These are phyloP conservation scores for Penicillium angulare DNA, from an alignment of 495 filamentous ascomycete species.

Conservation along the genomic window DNA sequence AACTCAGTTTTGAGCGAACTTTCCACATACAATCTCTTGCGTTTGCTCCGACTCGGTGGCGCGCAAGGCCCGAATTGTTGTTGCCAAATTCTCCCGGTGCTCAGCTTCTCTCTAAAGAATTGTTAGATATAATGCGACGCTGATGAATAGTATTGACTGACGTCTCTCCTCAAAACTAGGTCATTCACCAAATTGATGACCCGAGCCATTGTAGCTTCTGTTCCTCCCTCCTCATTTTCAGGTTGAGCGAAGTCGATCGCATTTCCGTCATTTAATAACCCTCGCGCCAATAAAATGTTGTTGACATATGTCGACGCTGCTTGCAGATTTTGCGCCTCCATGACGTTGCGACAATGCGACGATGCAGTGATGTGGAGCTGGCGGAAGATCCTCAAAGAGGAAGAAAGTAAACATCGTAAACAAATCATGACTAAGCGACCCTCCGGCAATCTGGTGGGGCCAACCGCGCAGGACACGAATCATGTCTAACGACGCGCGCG, in stretches of 20 bases:
- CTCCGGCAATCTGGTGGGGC: conserved; percentile 13
- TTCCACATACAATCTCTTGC: conserved; percentile 49
- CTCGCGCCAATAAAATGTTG: conserved; percentile 87
- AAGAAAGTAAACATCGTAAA: conserved; percentile 45
- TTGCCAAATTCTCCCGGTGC: conserved; percentile 75
- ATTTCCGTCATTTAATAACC: conserved; percentile 78
- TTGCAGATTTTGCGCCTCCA: conserved; percentile 78
- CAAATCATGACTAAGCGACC: background rate
- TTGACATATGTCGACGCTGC: conserved; percentile 95
- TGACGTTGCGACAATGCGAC: conserved; percentile 30
- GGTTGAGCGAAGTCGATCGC: conserved; percentile 84
- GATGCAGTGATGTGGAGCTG: conserved; percentile 13
- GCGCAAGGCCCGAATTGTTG: conserved; percentile 73
- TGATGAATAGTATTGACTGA: conserved; percentile 38
- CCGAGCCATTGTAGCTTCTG: conserved; percentile 71
- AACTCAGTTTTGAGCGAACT: background rate
- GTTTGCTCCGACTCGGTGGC: conserved; percentile 67
- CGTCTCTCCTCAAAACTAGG: conserved; percentile 78
- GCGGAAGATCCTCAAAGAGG: conserved; percentile 31
- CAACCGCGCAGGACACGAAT: conserved; percentile 21
- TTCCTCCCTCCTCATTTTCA: conserved; percentile 60
- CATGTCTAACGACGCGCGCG: background rate
- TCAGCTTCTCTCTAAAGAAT: conserved; percentile 74
- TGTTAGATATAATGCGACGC: conserved; percentile 15
- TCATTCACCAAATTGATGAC: conserved; percentile 94